Evolutionary conservation across 192 early-diverging fungal species (phyloP).

Genomic region (Endogone sp.): DNA sequence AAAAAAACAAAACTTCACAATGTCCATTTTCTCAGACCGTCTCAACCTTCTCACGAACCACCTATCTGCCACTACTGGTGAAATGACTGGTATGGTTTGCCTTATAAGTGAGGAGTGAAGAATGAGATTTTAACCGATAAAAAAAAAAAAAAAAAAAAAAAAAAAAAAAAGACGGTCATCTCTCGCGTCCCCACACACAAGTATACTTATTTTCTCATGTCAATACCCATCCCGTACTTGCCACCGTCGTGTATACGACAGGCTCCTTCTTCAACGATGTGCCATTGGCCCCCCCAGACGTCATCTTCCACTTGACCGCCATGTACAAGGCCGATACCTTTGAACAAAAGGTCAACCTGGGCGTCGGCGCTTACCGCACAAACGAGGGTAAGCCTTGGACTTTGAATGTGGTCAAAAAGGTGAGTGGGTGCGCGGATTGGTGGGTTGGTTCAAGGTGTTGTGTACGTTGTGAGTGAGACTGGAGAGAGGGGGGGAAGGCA

Average conservation of each 20-base stretch:
- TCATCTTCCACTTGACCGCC: constrained; percentile 88
- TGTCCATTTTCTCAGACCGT: background rate
- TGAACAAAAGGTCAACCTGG: constrained; percentile 85
- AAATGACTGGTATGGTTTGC: background rate
- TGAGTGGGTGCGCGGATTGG: constrained; percentile 16
- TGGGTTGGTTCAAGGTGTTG: background rate
- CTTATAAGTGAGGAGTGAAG: no score
- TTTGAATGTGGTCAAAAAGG: constrained; percentile 90
- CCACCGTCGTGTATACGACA: constrained; percentile 7
- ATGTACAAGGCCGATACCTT: constrained; percentile 76
- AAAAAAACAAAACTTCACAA: background rate
- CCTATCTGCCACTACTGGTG: background rate
- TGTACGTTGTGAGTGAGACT: no score
- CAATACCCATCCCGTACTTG: no score
- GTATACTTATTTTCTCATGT: no score
- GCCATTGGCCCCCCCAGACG: constrained; percentile 74
- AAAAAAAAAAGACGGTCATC: no score
- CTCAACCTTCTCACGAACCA: background rate
- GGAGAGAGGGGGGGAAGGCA: no score
- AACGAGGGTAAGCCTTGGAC: constrained; percentile 93
- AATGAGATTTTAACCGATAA: no score
- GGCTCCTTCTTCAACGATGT: constrained; percentile 48
- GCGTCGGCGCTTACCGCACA: constrained; percentile 95
- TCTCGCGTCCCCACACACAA: no score
- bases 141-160: no score